Base-by-base conservation (phyloP, 352 stramenopile genomes). In the Thalassiosira allenii region DNA sequence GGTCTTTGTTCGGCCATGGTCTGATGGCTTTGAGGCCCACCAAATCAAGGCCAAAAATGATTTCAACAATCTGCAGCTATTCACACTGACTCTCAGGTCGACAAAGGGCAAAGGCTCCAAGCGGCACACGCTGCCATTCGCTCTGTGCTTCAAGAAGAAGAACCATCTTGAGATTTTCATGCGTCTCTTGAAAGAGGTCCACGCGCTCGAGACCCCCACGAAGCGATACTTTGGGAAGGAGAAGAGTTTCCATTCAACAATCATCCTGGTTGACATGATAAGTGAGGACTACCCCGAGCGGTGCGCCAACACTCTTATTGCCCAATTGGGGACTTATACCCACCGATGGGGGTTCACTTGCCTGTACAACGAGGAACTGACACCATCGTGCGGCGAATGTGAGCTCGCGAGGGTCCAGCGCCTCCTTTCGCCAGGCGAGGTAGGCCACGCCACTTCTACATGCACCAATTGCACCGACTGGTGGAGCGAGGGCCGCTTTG, bases 1-100 rank as follows among this genome's bases (percentile, higher is more conserved):
- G 17, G 17, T 47, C 37, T 17, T 47, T 47, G 37, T 47, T 9
- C 9, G 37, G 17, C 8, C 44, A 2, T 75, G 66, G 66, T 75
- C 66, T 17, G 53, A 67, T 59, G 54, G 53, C 33, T 75, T 75
- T 67, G 53, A 75, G 41, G 66, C 52, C 23, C 34, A 67, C 23
- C 32, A 75, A 5, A 57, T 75, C 8, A 59, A 67, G 32, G 34
- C 2, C n/a, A 29, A 75, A 9, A 44, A 29, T 33, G 6, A 59
- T 34, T 64, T 54, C 40, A 75, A 67, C 29, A 67, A 27, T 47
- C 22, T 75, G 30, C 66, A 67, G 37, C 2, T 75, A 9, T 59
- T 67, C 27, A 67, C 66, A 25, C 2, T 75, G 25, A 59, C n/a
- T 33, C 12, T 75, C 0, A 20, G n/a, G 12, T 14, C 29, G 17